Percentiles rank a stretch among this genome's conserved stretches.
Conservation (phyloP, 345 rosid species). For the Lumnitzera littorea region DNA sequence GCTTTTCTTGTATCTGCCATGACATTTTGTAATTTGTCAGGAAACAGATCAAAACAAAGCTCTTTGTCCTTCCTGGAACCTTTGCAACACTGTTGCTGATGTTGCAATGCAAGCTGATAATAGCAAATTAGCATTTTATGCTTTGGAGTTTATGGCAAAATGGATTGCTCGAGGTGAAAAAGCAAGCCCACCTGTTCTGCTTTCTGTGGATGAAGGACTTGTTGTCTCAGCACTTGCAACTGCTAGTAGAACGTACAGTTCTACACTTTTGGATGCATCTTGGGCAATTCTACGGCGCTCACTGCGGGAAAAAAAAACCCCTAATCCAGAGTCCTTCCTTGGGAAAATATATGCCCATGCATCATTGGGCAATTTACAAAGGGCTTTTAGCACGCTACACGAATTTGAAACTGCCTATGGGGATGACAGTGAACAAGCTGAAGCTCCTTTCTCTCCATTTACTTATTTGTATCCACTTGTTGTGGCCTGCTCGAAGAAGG, state of each 20-base stretch:
- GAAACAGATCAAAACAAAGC: conserved; percentile 76
- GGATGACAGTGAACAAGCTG: conserved; percentile 26
- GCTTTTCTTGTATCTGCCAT: conserved; percentile 11
- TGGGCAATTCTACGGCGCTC: conserved; percentile 65
- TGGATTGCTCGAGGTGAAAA: conserved; percentile 77
- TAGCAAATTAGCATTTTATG: conserved; percentile 65
- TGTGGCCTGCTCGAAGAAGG: conserved; percentile 77
- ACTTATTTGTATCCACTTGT: conserved; percentile 71
- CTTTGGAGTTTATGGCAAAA: conserved; percentile 74
- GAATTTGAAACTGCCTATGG: conserved; percentile 67
- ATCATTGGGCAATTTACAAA: conserved; percentile 66
- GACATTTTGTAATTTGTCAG: conserved; percentile 29
- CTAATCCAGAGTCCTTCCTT: conserved; percentile 62
- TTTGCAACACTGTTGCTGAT: conserved; percentile 63
- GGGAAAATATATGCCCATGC: conserved; percentile 80
- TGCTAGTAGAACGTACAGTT: conserved; percentile 69
- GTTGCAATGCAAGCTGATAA: conserved; percentile 68
- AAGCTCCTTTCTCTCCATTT: conserved; percentile 84
- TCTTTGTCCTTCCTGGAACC: conserved; percentile 67
- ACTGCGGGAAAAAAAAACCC: conserved; percentile 57
- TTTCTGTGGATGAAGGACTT: conserved; percentile 83
- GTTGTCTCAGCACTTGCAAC: conserved; percentile 69
- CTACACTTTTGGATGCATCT: conserved; percentile 69
- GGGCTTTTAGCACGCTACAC: conserved; percentile 56
- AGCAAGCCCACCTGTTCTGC: conserved; percentile 47